A percentile compares a stretch with the other conserved stretches of the same genome.
Conservation (phyloP, 2,329 filamentous ascomycete genomes). For the Diaporthe vaccinii region DNA sequence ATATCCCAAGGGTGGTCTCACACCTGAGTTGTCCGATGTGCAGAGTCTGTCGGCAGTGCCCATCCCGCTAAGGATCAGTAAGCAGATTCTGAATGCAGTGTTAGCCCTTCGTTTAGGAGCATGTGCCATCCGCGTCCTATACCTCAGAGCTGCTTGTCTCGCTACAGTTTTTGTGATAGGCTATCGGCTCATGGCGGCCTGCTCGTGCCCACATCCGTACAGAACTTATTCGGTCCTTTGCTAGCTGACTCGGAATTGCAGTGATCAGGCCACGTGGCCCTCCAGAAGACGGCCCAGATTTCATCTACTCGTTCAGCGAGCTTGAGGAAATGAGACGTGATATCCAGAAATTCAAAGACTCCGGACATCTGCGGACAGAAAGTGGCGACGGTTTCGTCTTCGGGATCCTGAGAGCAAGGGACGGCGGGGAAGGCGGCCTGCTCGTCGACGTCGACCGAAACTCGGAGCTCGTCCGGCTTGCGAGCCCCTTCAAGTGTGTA, state of each 20-base stretch:
- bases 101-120: background rate
- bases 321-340: constrained; percentile 57
- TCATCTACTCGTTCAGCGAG: constrained; percentile 63
- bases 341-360: constrained; percentile 55
- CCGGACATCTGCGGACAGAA: constrained; percentile 53
- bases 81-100: background rate
- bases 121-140: no score
- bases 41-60: constrained; percentile 46
- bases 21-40: constrained; percentile 60
- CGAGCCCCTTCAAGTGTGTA: constrained; percentile 60
- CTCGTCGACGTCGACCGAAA: constrained; percentile 58
- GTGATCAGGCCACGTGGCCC: constrained; percentile 66
- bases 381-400: constrained; percentile 71
- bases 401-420: constrained; percentile 55
- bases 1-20: constrained; percentile 65
- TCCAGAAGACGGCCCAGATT: constrained; percentile 54
- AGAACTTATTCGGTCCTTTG: background rate
- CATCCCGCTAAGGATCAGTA: constrained; percentile 62
- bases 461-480: constrained; percentile 55
- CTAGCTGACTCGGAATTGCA: background rate
- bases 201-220: background rate
- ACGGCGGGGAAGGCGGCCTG: constrained; percentile 31
- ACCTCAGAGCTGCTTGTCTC: background rate
- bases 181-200: background rate
- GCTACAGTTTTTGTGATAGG: background rate